Conservation (phyloP, 2,329 filamentous ascomycete species). For the Cladophialophora immunda region DNA sequence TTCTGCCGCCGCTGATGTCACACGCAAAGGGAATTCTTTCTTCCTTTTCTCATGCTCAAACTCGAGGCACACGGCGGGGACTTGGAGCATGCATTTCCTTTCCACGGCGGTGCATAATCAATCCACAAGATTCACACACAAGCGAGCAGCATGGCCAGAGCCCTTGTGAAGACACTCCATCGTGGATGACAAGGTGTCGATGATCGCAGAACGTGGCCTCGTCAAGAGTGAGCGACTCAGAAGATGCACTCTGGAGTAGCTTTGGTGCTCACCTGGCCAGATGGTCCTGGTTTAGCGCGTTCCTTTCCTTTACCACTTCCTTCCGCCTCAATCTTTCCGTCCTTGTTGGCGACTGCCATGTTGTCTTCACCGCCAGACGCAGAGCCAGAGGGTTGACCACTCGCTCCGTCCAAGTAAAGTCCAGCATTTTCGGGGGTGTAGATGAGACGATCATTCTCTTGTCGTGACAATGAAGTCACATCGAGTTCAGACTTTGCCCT, state of each 20-base stretch:
- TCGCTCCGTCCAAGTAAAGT: neutral
- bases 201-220: conserved; percentile 9
- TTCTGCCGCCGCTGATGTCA: too few relatives aligned
- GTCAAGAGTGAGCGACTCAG: neutral
- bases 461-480: neutral
- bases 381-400: neutral
- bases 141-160: conserved; percentile 24
- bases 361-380: neutral
- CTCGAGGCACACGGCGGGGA: conserved; percentile 12
- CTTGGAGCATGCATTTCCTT: conserved; percentile 13
- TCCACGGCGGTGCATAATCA: conserved; percentile 8
- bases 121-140: conserved; percentile 12
- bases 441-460: too few relatives aligned
- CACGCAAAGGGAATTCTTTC: too few relatives aligned
- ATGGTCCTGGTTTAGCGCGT: too few relatives aligned
- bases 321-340: neutral
- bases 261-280: neutral
- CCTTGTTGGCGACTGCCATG: neutral
- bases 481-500: conserved; percentile 26
- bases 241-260: neutral
- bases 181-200: conserved; percentile 4
- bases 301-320: neutral
- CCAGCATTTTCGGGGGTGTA: too few relatives aligned
- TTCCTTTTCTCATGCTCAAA: neutral
- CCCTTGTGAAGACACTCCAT: conserved; percentile 20